A percentile compares a stretch with the other conserved stretches of the same genome.
Evolutionary conservation across 176 grass and related monocot genomes (phyloP).

Genomic region (Musa itinerans): DNA sequence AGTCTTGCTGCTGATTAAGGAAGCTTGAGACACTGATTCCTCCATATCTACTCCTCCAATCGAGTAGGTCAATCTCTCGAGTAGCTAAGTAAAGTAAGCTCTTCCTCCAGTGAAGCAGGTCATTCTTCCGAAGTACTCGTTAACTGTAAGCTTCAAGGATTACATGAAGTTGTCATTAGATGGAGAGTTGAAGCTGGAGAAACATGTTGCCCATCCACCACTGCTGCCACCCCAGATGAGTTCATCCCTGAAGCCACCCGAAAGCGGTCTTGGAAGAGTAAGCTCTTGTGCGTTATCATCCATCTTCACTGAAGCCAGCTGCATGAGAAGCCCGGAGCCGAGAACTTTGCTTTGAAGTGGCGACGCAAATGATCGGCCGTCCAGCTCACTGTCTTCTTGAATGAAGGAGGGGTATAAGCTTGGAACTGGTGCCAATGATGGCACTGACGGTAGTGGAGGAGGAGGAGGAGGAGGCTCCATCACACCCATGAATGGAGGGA

Average conservation of each 20-base stretch:
- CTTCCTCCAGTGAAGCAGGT: no score
- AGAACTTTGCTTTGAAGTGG: conserved; percentile 26
- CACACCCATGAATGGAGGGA: conserved; percentile 46
- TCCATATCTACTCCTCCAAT: no score
- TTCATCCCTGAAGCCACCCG: conserved; percentile 20
- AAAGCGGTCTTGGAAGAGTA: conserved; percentile 45
- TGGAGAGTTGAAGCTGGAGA: conserved; percentile 51
- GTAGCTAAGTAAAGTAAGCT: no score
- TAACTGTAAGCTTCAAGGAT: background rate
- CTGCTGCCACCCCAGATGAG: conserved; percentile 5
- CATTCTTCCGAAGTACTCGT: no score
- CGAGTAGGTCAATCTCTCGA: no score
- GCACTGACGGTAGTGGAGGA: background rate
- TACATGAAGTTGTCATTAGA: conserved; percentile 17
- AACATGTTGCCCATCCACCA: conserved; percentile 53
- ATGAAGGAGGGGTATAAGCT: conserved; percentile 38
- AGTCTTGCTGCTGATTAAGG: no score
- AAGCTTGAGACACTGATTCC: no score
- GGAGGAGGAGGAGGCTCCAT: conserved; percentile 30
- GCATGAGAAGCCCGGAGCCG: conserved; percentile 17
- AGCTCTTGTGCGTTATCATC: conserved; percentile 32
- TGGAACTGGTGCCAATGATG: conserved; percentile 1
- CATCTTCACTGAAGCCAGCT: conserved; percentile 45
- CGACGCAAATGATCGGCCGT: conserved; percentile 26
- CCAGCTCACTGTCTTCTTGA: conserved; percentile 29